Conservation (phyloP, 257 asterid genomes). For the Linaria vulgaris region DNA sequence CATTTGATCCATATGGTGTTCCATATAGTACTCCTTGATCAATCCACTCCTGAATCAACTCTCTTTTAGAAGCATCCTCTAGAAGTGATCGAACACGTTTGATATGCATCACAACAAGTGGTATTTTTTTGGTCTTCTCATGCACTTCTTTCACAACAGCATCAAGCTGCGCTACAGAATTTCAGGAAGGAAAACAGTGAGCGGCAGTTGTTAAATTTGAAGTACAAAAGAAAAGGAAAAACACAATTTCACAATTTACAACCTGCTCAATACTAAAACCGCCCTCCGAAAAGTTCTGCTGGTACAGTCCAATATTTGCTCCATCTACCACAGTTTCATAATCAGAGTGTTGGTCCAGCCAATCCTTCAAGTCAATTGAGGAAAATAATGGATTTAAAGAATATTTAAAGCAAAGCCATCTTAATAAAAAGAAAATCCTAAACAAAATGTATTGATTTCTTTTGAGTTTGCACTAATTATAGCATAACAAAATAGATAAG, state of each 20-base stretch:
- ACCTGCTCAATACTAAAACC: constrained; percentile 90
- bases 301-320: constrained; percentile 86
- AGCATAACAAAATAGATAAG: not conserved
- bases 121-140: constrained; percentile 59
- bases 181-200: constrained; percentile 23
- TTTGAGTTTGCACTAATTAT: not conserved
- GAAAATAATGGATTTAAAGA: constrained; percentile 12
- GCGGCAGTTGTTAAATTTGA: not conserved
- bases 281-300: constrained; percentile 88
- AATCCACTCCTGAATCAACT: constrained; percentile 68
- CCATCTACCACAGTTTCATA: constrained; percentile 87
- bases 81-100: constrained; percentile 70
- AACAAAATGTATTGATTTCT: too few species aligned
- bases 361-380: constrained; percentile 49
- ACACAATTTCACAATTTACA: constrained; percentile 26
- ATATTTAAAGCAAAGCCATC: not conserved
- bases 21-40: constrained; percentile 63
- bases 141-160: constrained; percentile 78
- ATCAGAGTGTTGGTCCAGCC: constrained; percentile 72
- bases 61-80: constrained; percentile 70
- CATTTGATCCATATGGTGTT: constrained; percentile 95
- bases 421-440: not conserved
- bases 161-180: constrained; percentile 82
- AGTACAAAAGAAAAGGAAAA: constrained; percentile 15
- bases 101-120: constrained; percentile 76